Evolutionary conservation across 2,329 filamentous ascomycete genomes (phyloP), one percentile per base, ranked within the genome.

Genomic region (Clonostachys rhizophaga): DNA sequence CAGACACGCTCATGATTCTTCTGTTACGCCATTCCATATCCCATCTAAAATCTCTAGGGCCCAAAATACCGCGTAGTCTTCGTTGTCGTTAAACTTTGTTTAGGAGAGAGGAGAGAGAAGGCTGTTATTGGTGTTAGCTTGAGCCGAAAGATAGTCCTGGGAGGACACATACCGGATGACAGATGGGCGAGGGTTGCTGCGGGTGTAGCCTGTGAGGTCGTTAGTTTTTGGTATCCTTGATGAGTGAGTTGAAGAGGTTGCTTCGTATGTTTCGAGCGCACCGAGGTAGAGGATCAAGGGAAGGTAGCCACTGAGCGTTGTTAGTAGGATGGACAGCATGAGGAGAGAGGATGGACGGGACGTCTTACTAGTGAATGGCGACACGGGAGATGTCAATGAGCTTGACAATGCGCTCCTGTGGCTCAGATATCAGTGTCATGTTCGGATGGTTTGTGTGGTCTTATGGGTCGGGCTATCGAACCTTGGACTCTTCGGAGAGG

Each of bases 401-500:
- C 78, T 91, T 92, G 63, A 89, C 86, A 72, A 99, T 96, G 78
- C 94, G 91, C 86, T 99, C 94, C 92, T 96, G 60, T 56, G 45
- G 24, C 44, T 36, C 36, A 17, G 7, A 36, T 37, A 50, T 40
- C 52, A 43, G 36, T 14, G 35, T 18, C 33, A 18, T 7, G n/a
- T 35, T 30, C 39, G 24, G 24, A 30, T 40, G 20, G 11, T 16
- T 39, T 11, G 30, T 30, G 18, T 16, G 20, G 14, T 18, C 36
- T 40, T 16, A 35, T 40, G 40, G 42, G 40, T 42, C 43, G 42
- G 16, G 20, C 9, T 34, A 34, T 47, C 64, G 55, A 65, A 95
- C 92, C 87, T 97, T 97, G 64, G 91, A 91, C 76, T 99, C 94
- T 73, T 99, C 94, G 45, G 94, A 97, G 56, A 97, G 85, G 62